Evolutionary conservation across 106 monocot species (phyloP).

Genomic region (Xerophyta viscosa): DNA sequence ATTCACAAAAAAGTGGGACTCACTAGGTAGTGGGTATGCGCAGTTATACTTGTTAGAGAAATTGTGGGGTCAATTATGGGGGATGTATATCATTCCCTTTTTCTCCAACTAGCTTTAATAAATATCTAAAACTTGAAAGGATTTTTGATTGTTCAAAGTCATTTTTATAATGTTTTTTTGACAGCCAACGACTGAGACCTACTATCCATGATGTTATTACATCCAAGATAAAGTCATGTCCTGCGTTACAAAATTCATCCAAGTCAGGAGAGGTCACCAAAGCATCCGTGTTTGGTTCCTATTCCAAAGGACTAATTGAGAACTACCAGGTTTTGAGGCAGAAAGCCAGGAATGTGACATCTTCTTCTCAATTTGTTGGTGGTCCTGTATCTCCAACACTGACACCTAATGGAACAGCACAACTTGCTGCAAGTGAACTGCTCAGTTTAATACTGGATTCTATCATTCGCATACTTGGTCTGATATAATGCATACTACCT

Average conservation of each 20-base stretch:
- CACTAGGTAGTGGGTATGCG: too few relatives aligned
- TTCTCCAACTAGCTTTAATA: too few relatives aligned
- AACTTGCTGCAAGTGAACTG: conserved; percentile 69
- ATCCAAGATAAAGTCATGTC: conserved; percentile 62
- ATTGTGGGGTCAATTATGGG: too few relatives aligned
- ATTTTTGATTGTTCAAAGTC: neutral
- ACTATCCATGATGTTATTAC: conserved; percentile 90
- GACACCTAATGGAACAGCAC: conserved; percentile 73
- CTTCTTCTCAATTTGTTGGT: conserved; percentile 42
- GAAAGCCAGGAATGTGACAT: conserved; percentile 54
- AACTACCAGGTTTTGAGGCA: conserved; percentile 40
- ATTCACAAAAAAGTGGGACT: too few relatives aligned
- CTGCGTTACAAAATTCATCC: conserved; percentile 26
- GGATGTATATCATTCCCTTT: too few relatives aligned
- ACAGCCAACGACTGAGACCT: conserved; percentile 85
- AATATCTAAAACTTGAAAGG: too few relatives aligned
- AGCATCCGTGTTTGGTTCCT: conserved; percentile 22
- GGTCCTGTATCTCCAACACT: conserved; percentile 86
- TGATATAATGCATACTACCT: too few relatives aligned
- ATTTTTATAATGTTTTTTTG: conserved; percentile 3
- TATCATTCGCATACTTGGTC: conserved; percentile 73
- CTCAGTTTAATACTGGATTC: conserved; percentile 58
- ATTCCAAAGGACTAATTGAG: conserved; percentile 43
- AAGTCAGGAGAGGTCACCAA: conserved; percentile 30
- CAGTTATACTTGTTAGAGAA: too few relatives aligned